A percentile compares a stretch with the other conserved stretches of the same genome.
Evolutionary conservation across 495 filamentous ascomycete species (phyloP).

Genomic region (Penicillium paradoxum): DNA sequence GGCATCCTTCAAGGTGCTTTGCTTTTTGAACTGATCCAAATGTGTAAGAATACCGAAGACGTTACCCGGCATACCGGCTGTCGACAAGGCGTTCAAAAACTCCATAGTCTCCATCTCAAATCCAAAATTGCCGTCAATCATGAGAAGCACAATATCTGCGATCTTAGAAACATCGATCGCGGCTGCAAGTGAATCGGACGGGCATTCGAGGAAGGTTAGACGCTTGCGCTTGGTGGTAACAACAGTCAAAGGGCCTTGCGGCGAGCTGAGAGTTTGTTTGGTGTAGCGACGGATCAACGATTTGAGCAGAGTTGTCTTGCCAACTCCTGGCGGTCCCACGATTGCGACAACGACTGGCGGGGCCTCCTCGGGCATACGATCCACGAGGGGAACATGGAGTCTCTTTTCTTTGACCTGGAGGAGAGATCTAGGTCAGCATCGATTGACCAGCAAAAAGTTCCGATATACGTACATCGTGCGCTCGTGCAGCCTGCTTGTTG

Average conservation of each 20-base stretch:
- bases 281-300: slow-evolving; percentile 91
- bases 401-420: slow-evolving; percentile 85
- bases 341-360: slow-evolving; percentile 87
- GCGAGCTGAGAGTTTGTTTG: slow-evolving; percentile 86
- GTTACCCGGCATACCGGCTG: slow-evolving; percentile 95
- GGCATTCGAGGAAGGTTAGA: slow-evolving; percentile 93
- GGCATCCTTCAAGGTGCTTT: slow-evolving; percentile 77
- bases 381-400: slow-evolving; percentile 90
- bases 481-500: slow-evolving; percentile 77
- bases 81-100: slow-evolving; percentile 83
- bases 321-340: slow-evolving; percentile 83
- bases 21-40: slow-evolving; percentile 90
- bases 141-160: slow-evolving; percentile 89
- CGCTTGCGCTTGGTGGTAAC: slow-evolving; percentile 91
- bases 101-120: slow-evolving; percentile 99
- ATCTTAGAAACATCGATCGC: slow-evolving; percentile 97
- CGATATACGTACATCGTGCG: slow-evolving; percentile 69
- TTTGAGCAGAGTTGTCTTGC: slow-evolving; percentile 78
- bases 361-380: slow-evolving; percentile 92
- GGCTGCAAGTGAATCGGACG: slow-evolving; percentile 82
- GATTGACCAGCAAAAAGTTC: not conserved
- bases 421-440: slow-evolving; percentile 19
- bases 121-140: slow-evolving; percentile 98
- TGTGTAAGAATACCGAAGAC: slow-evolving; percentile 97
- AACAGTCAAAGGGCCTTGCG: slow-evolving; percentile 86